Evolutionary conservation across 208 protist species (phyloP), one percentile per base, ranked within the genome.

Genomic region (Trypanosoma mega): DNA sequence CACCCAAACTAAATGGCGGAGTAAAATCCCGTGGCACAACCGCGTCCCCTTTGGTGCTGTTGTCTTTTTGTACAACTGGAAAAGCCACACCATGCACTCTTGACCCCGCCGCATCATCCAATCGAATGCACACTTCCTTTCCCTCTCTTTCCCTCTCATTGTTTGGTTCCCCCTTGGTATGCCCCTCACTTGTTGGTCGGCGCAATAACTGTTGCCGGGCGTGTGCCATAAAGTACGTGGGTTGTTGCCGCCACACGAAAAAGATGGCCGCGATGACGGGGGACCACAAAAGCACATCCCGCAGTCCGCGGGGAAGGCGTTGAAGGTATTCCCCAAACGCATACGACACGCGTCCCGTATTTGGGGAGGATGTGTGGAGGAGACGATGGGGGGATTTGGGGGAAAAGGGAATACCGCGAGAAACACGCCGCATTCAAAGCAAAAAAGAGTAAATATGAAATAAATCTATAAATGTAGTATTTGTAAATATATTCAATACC

Each of bases 281-380:
- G 0, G 79, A 83, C 64, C 66, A 85, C 26, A 87, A 51, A 14
- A 90, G 69, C 27, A 85, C 20, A 41, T 80, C 70, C 5, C 74
- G 73, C 14, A 87, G 27, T 8, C 69, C 74, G 0, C 56, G 72
- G 0, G 83, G 79, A 27, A 90, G 44, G 4, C 68, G 71, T 24
- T 73, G 68, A 6, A 90, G 58, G 50, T 85, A 82, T 30, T 78
- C 71, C 14, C 66, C 73, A 18, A 85, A 60, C 16, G 74, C 76
- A 6, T 68, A 60, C 36, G 55, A 69, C 1, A 50, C 52, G 16
- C 12, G 34, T 12, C 8, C 6, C 12, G 34, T 12, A 6, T 16
- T 39, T 39, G 34, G 34, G 34, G 12, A 12, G 12, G 34, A 6
- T 16, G 34, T 39, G 34, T 12, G 12, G 12, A 16, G 34, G 12